A percentile compares a stretch with the other conserved stretches of the same genome.
These are phyloP conservation scores for Dendrothele bispora DNA, from an alignment of 768 basidiomycete species.

Conservation along the genomic window DNA sequence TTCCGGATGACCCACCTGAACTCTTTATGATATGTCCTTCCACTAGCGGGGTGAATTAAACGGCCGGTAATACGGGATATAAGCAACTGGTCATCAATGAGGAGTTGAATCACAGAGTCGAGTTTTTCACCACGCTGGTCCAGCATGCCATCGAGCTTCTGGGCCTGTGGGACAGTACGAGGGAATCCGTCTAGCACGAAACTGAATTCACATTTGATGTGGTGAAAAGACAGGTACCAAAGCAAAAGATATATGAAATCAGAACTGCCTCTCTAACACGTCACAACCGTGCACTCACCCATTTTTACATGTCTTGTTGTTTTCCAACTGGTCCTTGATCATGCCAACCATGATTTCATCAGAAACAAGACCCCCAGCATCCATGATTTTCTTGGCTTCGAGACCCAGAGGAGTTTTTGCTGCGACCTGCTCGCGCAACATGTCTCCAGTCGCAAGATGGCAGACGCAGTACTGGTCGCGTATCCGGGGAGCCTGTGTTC, in stretches of 20 bases:
- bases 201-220: slow-evolving; percentile 36
- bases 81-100: slow-evolving; percentile 91
- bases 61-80: slow-evolving; percentile 98
- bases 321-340: slow-evolving; percentile 94
- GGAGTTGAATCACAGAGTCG: slow-evolving; percentile 88
- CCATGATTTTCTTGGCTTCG: slow-evolving; percentile 97
- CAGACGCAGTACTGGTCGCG: slow-evolving; percentile 93
- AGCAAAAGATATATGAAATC: too few species aligned
- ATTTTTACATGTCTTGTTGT: slow-evolving; percentile 90
- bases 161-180: slow-evolving; percentile 92
- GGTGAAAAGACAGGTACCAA: background rate
- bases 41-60: slow-evolving; percentile 85
- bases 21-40: slow-evolving; percentile 92
- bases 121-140: slow-evolving; percentile 79
- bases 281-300: slow-evolving; percentile 72
- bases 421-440: slow-evolving; percentile 93
- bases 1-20: slow-evolving; percentile 78
- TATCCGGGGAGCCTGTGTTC: slow-evolving; percentile 95
- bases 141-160: slow-evolving; percentile 95
- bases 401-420: slow-evolving; percentile 85
- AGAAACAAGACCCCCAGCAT: slow-evolving; percentile 89
- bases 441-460: slow-evolving; percentile 98
- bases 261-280: too few species aligned
- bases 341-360: slow-evolving; percentile 98
- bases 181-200: slow-evolving; percentile 99